These are phyloP conservation scores for Pythium vanterpoolii DNA, from an alignment of 352 stramenopile species.

Conservation along the genomic window DNA sequence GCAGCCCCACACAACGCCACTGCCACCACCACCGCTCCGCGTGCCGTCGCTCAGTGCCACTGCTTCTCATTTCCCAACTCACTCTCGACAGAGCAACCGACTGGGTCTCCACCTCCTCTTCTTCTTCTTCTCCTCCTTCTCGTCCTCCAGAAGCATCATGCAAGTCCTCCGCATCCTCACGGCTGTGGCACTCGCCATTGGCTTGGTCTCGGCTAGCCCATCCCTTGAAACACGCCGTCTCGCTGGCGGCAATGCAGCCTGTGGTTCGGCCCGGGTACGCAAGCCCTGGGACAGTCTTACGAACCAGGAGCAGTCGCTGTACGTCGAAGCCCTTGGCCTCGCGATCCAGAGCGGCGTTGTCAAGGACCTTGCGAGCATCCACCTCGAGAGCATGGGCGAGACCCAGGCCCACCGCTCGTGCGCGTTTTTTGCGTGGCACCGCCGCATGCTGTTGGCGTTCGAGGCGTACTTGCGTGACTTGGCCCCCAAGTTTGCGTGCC, in stretches of 20 bases:
- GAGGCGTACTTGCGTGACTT: conserved; percentile 62
- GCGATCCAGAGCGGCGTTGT: conserved; percentile 45
- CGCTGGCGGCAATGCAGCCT: conserved; percentile 47
- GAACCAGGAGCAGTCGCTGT: conserved; percentile 45
- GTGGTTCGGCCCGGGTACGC: conserved; percentile 37
- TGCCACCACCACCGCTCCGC: too few species aligned
- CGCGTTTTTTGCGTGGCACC: conserved; percentile 66
- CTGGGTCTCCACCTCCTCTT: not conserved
- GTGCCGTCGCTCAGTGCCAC: too few species aligned
- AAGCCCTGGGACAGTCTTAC: conserved; percentile 48
- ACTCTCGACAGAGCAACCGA: not conserved
- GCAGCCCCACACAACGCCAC: too few species aligned
- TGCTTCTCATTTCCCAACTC: conserved; percentile 8
- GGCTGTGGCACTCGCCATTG: not conserved
- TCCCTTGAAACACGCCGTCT: conserved; percentile 17
- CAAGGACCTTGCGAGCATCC: conserved; percentile 48
- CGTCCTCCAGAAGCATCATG: conserved; percentile 2
- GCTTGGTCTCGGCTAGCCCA: not conserved
- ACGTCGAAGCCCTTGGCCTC: conserved; percentile 44
- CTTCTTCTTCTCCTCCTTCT: too few species aligned
- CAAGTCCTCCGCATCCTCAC: conserved; percentile 15
- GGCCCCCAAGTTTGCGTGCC: conserved; percentile 49
- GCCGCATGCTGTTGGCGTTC: conserved; percentile 55
- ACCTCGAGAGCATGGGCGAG: conserved; percentile 42
- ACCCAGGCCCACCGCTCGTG: conserved; percentile 55